A percentile compares a stretch with the other conserved stretches of the same genome.
These are phyloP conservation scores for Syncephalastrum contaminatum DNA, from an alignment of 371 early-diverging fungal species.

Conservation along the genomic window DNA sequence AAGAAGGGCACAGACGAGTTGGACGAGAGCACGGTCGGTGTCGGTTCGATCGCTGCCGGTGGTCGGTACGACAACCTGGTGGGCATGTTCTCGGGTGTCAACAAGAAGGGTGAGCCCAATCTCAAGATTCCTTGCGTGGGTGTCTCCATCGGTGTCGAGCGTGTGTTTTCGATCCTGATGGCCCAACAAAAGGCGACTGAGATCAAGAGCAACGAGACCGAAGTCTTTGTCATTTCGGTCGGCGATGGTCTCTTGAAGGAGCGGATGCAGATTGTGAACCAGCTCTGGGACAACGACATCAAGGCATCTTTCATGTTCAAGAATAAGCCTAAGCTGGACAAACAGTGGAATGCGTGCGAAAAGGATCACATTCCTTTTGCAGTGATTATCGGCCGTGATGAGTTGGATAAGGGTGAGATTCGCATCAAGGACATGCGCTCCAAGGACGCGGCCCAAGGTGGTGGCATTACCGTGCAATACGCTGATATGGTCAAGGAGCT, in stretches of 20 bases:
- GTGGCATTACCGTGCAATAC: conserved; percentile 61
- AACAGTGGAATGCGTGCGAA: conserved; percentile 82
- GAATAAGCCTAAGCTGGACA: conserved; percentile 81
- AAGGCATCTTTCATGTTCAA: conserved; percentile 86
- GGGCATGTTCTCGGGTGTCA: conserved; percentile 83
- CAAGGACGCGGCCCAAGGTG: conserved; percentile 61
- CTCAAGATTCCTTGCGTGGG: conserved; percentile 97
- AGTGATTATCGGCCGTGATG: conserved; percentile 88
- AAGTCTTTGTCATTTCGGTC: conserved; percentile 91
- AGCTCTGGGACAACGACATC: conserved; percentile 90
- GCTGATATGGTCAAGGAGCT: conserved; percentile 68
- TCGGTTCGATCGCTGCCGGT: conserved; percentile 99
- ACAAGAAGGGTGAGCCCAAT: conserved; percentile 67
- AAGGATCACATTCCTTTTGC: conserved; percentile 86
- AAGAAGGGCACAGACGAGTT: conserved; percentile 50
- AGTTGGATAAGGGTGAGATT: conserved; percentile 75
- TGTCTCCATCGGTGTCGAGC: conserved; percentile 96
- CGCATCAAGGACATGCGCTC: conserved; percentile 85
- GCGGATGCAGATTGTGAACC: conserved; percentile 82
- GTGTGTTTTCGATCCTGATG: conserved; percentile 91
- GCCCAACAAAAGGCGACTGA: conserved; percentile 54
- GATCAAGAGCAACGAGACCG: conserved; percentile 78
- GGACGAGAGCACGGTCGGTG: conserved; percentile 81
- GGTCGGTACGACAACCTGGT: conserved; percentile 99
- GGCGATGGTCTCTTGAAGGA: conserved; percentile 91